Base-by-base conservation (phyloP, 2,329 filamentous ascomycete genomes). In the Amylocarpus encephaloides region DNA sequence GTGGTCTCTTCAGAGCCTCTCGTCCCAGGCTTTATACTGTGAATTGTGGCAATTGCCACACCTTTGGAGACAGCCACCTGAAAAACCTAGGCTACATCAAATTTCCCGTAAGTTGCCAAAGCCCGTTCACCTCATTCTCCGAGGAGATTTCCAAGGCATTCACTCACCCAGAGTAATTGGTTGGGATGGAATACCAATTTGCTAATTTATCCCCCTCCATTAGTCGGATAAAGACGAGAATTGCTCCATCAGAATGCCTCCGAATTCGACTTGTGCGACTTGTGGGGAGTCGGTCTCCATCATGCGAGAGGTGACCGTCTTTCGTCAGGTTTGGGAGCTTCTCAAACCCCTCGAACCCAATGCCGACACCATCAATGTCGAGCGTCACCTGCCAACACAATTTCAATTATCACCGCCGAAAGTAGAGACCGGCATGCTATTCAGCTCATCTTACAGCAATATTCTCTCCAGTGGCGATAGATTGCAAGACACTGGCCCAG, bases 321-420 rank as follows among this genome's bases (percentile, higher is more conserved):
- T 61, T 6, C 63, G 66, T 50, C 61, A 65, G 26, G 62, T 64
- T 5, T 72, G 68, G 67, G 68, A 68, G 34, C 54, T 66, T 6
- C 54, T 72, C 1, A 66, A 64, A 33, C 63, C 66, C 0, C 59
- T 71, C 15, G 65, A 69, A 36, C 60, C 65, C 3, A 66, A 69
- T 50, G 62, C 66, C 1, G 67, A 70, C 47, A 65, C 68, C 1
- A 64, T 70, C 41, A 67, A 67, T 45, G 62, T 69, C 6, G 68
- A 71, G 54, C 54, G 68, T 32, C 69, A 72, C 52, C 48, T 68
- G 9, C 62, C 66, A 6, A 64, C 61, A 1, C 63, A 66, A 36
- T 70, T 70, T 48, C 66, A 67, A 46, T 49, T 69, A 15, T 40
- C 43, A 6, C 61, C 66, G 6, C 65, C 66, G 11, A 68, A 66